These are phyloP conservation scores for Buddleja alternifolia DNA, from an alignment of 257 asterid species.

Conservation along the genomic window DNA sequence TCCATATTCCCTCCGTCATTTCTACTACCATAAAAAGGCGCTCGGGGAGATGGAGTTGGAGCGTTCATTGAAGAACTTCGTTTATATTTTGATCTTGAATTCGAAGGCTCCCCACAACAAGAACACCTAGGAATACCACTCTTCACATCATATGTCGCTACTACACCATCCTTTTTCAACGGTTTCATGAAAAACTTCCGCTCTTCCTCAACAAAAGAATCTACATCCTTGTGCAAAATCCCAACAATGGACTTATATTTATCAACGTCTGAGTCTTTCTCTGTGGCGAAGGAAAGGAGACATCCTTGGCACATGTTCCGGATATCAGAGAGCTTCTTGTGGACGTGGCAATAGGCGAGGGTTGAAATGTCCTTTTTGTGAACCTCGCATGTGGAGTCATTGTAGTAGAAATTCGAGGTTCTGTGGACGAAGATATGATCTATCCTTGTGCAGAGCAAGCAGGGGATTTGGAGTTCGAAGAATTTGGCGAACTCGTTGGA, in stretches of 20 bases:
- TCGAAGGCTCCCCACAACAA: conserved; percentile 74
- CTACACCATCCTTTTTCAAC: conserved; percentile 38
- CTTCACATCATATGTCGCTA: conserved; percentile 30
- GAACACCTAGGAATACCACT: conserved; percentile 45
- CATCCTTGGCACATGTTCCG: conserved; percentile 78
- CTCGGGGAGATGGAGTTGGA: conserved; percentile 70
- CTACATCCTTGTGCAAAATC: conserved; percentile 59
- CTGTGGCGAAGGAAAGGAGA: conserved; percentile 67
- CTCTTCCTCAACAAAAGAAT: conserved; percentile 46
- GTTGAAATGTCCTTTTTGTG: conserved; percentile 82
- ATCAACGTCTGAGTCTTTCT: conserved; percentile 52
- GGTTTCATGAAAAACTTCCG: conserved; percentile 36
- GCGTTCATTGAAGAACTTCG: conserved; percentile 49
- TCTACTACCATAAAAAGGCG: conserved; percentile 40
- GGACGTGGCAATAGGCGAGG: conserved; percentile 85
- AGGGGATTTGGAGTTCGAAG: conserved; percentile 69
- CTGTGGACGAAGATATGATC: conserved; percentile 62
- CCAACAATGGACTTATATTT: conserved; percentile 59
- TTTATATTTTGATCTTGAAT: conserved; percentile 37
- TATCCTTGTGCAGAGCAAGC: conserved; percentile 80
- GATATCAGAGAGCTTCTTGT: conserved; percentile 68
- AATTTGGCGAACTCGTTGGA: conserved; percentile 68
- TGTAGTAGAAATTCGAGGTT: conserved; percentile 58
- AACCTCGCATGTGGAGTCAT: conserved; percentile 78
- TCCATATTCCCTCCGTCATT: conserved; percentile 49